These are phyloP conservation scores for Arabidopsis lyrata DNA, from an alignment of 441 rosid species.

Conservation along the genomic window DNA sequence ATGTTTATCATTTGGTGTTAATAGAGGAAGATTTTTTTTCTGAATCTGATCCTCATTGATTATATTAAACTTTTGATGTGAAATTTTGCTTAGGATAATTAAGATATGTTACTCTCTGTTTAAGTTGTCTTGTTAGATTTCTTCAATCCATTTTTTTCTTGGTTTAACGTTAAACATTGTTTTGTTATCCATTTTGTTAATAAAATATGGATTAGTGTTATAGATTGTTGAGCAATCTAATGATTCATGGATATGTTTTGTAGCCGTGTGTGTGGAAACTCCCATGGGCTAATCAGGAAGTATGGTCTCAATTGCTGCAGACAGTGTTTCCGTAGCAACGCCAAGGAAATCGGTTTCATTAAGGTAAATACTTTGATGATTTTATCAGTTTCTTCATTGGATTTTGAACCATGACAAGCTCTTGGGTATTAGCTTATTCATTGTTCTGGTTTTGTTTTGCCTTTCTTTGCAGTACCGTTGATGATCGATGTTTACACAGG, in stretches of 20 bases:
- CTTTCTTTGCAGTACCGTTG: constrained; percentile 61
- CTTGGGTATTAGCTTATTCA: not conserved
- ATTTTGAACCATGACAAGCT: not conserved
- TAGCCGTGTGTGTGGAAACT: constrained; percentile 81
- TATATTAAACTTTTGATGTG: not conserved
- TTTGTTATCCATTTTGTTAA: not conserved
- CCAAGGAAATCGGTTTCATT: constrained; percentile 82
- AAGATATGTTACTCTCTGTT: not conserved
- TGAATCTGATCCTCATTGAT: not conserved
- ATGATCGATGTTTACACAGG: constrained; percentile 14
- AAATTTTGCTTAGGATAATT: not conserved
- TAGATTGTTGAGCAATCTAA: not conserved
- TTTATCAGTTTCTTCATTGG: not conserved
- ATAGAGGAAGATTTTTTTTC: not conserved
- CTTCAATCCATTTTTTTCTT: not conserved
- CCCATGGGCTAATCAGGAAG: constrained; percentile 76
- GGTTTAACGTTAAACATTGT: not conserved
- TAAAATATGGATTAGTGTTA: not conserved
- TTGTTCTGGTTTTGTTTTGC: not conserved
- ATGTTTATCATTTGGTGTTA: not conserved
- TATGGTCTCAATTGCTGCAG: constrained; percentile 87
- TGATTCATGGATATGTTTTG: not conserved
- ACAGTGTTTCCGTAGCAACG: constrained; percentile 85
- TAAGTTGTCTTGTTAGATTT: not conserved
- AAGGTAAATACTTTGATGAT: constrained; percentile 48